Evolutionary conservation across 495 filamentous ascomycete genomes (phyloP), one percentile per base, ranked within the genome.

Genomic region (Penicillium cataractarum): DNA sequence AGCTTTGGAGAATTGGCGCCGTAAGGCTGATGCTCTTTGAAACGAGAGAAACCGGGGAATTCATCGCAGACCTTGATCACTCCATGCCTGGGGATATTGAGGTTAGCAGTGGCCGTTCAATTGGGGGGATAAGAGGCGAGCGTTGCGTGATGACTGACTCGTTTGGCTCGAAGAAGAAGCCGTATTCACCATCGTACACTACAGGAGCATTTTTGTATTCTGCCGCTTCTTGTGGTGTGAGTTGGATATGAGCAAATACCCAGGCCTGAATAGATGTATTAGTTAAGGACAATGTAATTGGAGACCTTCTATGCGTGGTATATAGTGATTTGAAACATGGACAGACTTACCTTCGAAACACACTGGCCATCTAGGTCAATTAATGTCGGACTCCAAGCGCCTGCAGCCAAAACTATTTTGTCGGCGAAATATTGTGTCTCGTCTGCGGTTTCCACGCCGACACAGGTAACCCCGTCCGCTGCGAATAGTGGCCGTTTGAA

Each of bases 101-200:
- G 3, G 6, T 66, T 51, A 66, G 60, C 19, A 55, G 0, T 53
- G 24, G 6, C 26, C 15, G 10, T 21, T 2, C 4, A 6, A 33
- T 22, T 32, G 13, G 4, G n/a, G n/a, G n/a, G n/a, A n/a, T n/a
- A n/a, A n/a, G n/a, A 27, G 24, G 9, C 19, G 24, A 8, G n/a
- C 3, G 21, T 12, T 46, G 17, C 15, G 26, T 1, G 2, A 27
- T 29, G 19, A 27, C 62, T 59, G 73, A 81, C 55, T 72, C 74
- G 37, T 82, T 77, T 2, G 83, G 80, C 63, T 85, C 83, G 64
- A 85, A 83, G 66, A 85, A 84, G 65, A 85, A 84, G 3, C 82
- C 83, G 27, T 74, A 72, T 55, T 85, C 79, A 26, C 77, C 74
- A 49, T 82, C 79, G 60, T 79, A 84, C 6, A 84, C 66, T 0